Base-by-base conservation (phyloP, 2,329 filamentous ascomycete species). In the Xylariomycetidae sp. region DNA sequence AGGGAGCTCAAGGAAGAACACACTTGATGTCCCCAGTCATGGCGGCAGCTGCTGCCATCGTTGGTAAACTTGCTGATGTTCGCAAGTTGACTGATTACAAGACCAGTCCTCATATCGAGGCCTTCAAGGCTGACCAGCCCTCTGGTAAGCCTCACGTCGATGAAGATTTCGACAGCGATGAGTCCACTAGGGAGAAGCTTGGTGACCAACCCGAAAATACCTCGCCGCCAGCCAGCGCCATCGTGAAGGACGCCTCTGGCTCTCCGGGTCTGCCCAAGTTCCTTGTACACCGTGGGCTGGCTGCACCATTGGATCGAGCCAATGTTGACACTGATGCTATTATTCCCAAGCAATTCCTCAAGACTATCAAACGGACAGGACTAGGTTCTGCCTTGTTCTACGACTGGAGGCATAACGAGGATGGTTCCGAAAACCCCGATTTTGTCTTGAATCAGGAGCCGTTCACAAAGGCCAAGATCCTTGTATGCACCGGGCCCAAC, bases 291-390 rank as follows among this genome's bases (percentile, higher is more conserved):
- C 90, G 85, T 65, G 92, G 90, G 37, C 82, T 90, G 46, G 88
- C 88, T 2, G 92, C 89, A 9, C 87, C 88, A 3, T 69, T 98
- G 62, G 85, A 95, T 42, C 80, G 85, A 51, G 74, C 84, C 47
- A 98, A 98, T 61, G 81, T 96, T 50, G 92, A 98, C 67, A 98
- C 92, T n/a, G 92, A 98, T 54, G 90, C 90, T 56, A 96, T 97
- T 63, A 98, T 98, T 49, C 92, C 92, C 45, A 98, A 98, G 67
- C 92, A 98, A 61, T 98, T 97, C 70, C 77, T 98, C 45, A 98
- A 97, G 72, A 98, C 92, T 25, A 97, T 97, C 67, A 97, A 97
- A 75, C 87, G 92, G 38, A 94, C 90, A 2, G 92, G 92, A 45
- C 84, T 98, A 8, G 89, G 89, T 38, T 75, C 70, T 16, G 90